phyloP scores from a whole-genome alignment of 2,329 filamentous ascomycete genomes.

The Phyllosticta ampelicida region DNA sequence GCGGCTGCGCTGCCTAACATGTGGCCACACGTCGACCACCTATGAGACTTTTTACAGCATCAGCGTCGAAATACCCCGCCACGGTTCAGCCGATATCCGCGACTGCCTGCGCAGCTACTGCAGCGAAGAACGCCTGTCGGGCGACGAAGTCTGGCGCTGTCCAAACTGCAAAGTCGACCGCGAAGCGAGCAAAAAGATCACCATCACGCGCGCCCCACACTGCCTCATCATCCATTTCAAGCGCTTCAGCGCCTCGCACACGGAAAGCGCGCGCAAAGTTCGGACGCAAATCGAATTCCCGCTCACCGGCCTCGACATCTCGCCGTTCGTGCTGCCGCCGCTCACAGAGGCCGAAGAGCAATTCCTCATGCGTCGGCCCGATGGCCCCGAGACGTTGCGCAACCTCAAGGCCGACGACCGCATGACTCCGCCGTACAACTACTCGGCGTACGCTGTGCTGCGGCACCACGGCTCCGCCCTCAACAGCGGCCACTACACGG shows the following conservation, averaged over 20 bases:
- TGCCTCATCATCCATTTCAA: constrained; percentile 71
- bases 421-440: constrained; percentile 53
- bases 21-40: constrained; percentile 52
- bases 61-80: constrained; percentile 57
- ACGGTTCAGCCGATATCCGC: constrained; percentile 50
- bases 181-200: constrained; percentile 58
- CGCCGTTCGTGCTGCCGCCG: constrained; percentile 47
- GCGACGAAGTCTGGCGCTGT: constrained; percentile 61
- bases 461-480: constrained; percentile 60
- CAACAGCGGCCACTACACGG: constrained; percentile 69
- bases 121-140: constrained; percentile 54
- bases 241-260: constrained; percentile 50
- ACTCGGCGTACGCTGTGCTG: constrained; percentile 79
- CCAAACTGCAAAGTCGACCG: constrained; percentile 60
- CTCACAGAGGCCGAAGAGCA: constrained; percentile 24
- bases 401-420: constrained; percentile 29
- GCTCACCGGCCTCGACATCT: constrained; percentile 56
- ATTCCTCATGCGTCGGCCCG: constrained; percentile 24
- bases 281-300: constrained; percentile 66
- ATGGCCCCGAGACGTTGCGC: constrained; percentile 17
- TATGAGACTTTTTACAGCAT: constrained; percentile 63
- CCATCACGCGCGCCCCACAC: constrained; percentile 67
- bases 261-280: constrained; percentile 53
- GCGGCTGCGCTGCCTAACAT: constrained; percentile 49
- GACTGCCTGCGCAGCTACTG: constrained; percentile 62